Conservation (phyloP, 1,139 yeast genomes). For the Saccharomycopsis phalli region DNA sequence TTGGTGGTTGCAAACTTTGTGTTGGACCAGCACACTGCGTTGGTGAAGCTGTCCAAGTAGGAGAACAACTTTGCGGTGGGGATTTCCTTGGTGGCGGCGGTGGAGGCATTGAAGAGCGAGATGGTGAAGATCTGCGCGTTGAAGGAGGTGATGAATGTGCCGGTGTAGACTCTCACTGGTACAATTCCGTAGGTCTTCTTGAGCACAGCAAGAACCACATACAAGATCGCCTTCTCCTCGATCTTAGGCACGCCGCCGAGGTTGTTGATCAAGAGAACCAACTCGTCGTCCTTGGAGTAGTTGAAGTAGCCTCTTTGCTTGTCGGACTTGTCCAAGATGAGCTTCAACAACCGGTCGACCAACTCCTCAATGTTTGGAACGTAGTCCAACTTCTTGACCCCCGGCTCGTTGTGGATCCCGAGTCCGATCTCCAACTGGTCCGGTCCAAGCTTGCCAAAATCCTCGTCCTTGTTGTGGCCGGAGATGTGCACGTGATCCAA, state of each 20-base stretch:
- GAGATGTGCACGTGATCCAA: constrained; percentile 87
- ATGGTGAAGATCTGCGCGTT: constrained; percentile 85
- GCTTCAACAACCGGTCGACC: constrained; percentile 41
- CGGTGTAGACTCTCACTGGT: constrained; percentile 60
- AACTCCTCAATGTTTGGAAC: constrained; percentile 58
- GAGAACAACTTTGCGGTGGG: constrained; percentile 31
- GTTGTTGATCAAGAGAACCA: constrained; percentile 63
- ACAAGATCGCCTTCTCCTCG: constrained; percentile 59
- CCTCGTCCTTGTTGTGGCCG: constrained; percentile 52
- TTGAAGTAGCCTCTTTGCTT: constrained; percentile 63
- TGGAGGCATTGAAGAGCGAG: constrained; percentile 58
- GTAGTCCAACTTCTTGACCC: constrained; percentile 50
- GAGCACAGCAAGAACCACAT: constrained; percentile 37
- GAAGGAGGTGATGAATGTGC: constrained; percentile 76
- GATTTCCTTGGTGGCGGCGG: constrained; percentile 29
- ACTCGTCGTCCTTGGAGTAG: constrained; percentile 54
- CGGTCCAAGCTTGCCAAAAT: constrained; percentile 25
- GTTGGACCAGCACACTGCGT: constrained; percentile 68
- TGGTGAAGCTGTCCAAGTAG: constrained; percentile 58
- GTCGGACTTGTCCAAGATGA: constrained; percentile 47
- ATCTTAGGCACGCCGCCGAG: constrained; percentile 79
- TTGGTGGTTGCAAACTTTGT: constrained; percentile 4
- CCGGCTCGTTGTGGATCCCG: constrained; percentile 96
- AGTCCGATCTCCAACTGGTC: constrained; percentile 68
- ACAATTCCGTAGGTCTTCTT: constrained; percentile 40